A percentile compares a stretch with the other conserved stretches of the same genome.
Conservation (phyloP, 2,329 filamentous ascomycete species). For the Aspergillus sp. region DNA sequence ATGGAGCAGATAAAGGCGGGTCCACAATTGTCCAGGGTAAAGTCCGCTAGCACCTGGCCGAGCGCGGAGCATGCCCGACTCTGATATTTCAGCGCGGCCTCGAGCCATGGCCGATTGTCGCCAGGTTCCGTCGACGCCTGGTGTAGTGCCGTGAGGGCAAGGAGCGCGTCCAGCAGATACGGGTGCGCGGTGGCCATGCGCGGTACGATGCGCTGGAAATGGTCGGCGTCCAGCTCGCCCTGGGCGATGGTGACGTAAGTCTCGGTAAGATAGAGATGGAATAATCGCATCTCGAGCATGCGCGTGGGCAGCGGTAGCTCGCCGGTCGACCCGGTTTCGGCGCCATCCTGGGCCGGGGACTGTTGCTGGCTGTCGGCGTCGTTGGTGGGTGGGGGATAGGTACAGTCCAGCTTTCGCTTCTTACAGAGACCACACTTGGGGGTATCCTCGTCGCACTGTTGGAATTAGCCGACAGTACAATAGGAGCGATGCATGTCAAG, state of each 20-base stretch:
- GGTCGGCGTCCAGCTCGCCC: conserved; percentile 28
- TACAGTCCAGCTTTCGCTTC: conserved; percentile 36
- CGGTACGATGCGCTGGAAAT: conserved; percentile 34
- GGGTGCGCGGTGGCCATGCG: conserved; percentile 40
- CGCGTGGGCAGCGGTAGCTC: conserved; percentile 19
- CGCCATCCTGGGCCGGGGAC: conserved; percentile 18
- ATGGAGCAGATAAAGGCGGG: conserved; percentile 42
- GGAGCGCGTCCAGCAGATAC: conserved; percentile 44
- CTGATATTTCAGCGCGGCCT: conserved; percentile 37
- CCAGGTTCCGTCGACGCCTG: conserved; percentile 36
- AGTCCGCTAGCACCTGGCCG: conserved; percentile 31
- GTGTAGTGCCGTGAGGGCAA: conserved; percentile 46
- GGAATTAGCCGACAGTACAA: not conserved
- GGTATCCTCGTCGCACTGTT: conserved; percentile 36
- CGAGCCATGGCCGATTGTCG: conserved; percentile 30
- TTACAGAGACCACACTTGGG: conserved; percentile 37
- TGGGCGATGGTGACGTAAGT: conserved; percentile 33
- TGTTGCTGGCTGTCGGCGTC: conserved; percentile 25
- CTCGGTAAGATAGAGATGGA: conserved; percentile 39
- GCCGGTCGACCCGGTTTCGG: conserved; percentile 4
- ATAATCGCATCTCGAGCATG: conserved; percentile 35
- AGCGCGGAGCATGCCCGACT: conserved; percentile 33
- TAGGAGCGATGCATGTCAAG: not conserved
- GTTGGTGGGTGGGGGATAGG: conserved; percentile 24
- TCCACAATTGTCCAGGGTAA: conserved; percentile 41